Conservation (phyloP, 208 protist species). For the Acanthamoeba lenticulata region DNA sequence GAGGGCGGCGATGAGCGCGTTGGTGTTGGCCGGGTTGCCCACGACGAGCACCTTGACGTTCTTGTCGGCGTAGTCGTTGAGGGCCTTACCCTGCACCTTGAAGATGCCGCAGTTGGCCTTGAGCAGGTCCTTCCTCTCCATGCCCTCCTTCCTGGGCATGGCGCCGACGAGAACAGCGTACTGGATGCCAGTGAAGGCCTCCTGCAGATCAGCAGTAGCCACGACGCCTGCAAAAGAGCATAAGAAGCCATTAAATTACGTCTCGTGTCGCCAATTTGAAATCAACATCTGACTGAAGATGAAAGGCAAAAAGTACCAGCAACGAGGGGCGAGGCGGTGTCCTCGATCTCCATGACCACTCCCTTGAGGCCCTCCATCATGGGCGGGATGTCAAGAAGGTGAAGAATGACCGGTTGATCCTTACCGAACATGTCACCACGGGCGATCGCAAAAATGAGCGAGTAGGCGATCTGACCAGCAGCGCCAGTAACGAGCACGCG, state of each 20-base stretch:
- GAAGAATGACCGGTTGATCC: constrained; percentile 80
- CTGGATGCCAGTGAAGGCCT: constrained; percentile 84
- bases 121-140: constrained; percentile 97
- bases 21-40: constrained; percentile 98
- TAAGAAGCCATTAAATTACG: neutral
- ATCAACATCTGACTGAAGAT: neutral
- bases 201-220: constrained; percentile 76
- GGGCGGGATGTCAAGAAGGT: constrained; percentile 86
- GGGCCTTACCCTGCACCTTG: constrained; percentile 91
- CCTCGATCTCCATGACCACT: constrained; percentile 87
- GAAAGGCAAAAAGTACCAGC: constrained; percentile 12
- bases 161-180: constrained; percentile 89
- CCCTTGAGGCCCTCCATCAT: constrained; percentile 78
- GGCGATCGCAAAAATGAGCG: constrained; percentile 70
- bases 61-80: constrained; percentile 90
- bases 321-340: constrained; percentile 85
- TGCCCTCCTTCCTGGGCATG: constrained; percentile 92
- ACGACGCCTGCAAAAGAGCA: constrained; percentile 61
- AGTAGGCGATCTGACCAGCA: constrained; percentile 89
- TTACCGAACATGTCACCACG: constrained; percentile 49
- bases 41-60: constrained; percentile 93
- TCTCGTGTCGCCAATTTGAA: too few relatives aligned
- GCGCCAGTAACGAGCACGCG: constrained; percentile 81
- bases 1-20: constrained; percentile 91
- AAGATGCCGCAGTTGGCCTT: constrained; percentile 96